These are phyloP conservation scores for Podospora didyma DNA, from an alignment of 495 filamentous ascomycete genomes.

Conservation along the genomic window DNA sequence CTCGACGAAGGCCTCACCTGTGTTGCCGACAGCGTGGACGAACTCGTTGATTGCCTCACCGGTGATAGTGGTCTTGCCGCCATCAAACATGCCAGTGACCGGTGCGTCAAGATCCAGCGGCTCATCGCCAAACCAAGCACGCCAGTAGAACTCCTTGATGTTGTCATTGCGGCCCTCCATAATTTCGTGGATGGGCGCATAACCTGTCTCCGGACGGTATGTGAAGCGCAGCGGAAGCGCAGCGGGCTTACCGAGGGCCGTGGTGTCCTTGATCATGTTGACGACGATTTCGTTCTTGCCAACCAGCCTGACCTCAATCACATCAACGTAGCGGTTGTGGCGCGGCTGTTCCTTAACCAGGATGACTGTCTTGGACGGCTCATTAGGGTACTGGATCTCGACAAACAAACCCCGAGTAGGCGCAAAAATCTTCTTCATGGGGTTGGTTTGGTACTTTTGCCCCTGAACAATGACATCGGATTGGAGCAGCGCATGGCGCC, in stretches of 20 bases:
- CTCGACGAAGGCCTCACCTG: conserved; percentile 96
- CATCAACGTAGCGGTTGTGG: conserved; percentile 66
- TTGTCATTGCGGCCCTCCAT: conserved; percentile 92
- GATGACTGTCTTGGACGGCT: conserved; percentile 75
- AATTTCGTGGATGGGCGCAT: conserved; percentile 90
- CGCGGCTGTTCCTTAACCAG: conserved; percentile 64
- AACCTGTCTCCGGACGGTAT: conserved; percentile 90
- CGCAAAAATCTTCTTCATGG: conserved; percentile 83
- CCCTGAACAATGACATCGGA: conserved; percentile 92
- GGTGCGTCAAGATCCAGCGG: conserved; percentile 75
- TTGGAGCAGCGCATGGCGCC: conserved; percentile 97
- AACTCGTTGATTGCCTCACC: conserved; percentile 94
- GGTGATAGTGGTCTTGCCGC: conserved; percentile 80
- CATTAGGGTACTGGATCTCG: conserved; percentile 74
- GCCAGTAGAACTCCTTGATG: conserved; percentile 98
- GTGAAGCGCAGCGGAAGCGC: conserved; percentile 80
- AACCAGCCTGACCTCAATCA: conserved; percentile 75
- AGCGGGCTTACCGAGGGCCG: conserved; percentile 70
- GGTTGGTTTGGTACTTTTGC: conserved; percentile 94
- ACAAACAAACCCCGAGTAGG: conserved; percentile 83
- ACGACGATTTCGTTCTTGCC: conserved; percentile 75
- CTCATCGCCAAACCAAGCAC: conserved; percentile 91
- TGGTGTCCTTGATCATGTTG: conserved; percentile 85
- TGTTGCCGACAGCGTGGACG: conserved; percentile 96
- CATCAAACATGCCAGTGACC: conserved; percentile 82